Conservation (phyloP, 371 early-diverging fungal species). For the Rhizoclosmatium hyalinum region DNA sequence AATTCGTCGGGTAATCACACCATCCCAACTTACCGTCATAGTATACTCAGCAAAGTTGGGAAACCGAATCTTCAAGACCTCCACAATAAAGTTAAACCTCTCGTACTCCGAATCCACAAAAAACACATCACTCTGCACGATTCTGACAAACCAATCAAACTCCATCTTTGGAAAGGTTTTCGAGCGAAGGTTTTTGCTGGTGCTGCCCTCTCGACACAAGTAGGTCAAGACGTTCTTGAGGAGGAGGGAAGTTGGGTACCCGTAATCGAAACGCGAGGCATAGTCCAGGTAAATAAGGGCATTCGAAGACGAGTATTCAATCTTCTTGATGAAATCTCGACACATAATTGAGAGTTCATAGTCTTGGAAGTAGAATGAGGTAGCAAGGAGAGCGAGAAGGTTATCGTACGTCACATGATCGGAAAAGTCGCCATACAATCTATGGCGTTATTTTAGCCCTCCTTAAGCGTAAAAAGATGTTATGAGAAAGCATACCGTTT, state of each 20-base stretch:
- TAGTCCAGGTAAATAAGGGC: slow-evolving; percentile 64
- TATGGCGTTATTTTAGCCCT: not conserved
- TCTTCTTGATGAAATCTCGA: slow-evolving; percentile 58
- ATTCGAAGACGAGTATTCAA: slow-evolving; percentile 49
- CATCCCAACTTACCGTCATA: slow-evolving; percentile 6
- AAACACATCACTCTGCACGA: slow-evolving; percentile 70
- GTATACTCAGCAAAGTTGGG: slow-evolving; percentile 14
- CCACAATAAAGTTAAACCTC: slow-evolving; percentile 60
- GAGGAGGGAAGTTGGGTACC: slow-evolving; percentile 60
- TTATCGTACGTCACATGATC: slow-evolving; percentile 29
- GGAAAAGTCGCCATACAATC: slow-evolving; percentile 44
- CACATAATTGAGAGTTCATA: slow-evolving; percentile 55
- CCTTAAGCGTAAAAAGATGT: no score
- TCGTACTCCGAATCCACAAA: slow-evolving; percentile 70
- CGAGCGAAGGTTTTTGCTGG: slow-evolving; percentile 5
- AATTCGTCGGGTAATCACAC: not conserved
- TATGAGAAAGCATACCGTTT: slow-evolving; percentile 42
- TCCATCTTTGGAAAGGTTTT: slow-evolving; percentile 52
- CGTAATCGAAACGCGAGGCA: slow-evolving; percentile 61
- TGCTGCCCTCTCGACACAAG: slow-evolving; percentile 60
- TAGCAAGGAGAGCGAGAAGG: slow-evolving; percentile 47
- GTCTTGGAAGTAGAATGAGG: slow-evolving; percentile 67
- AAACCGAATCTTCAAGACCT: slow-evolving; percentile 43
- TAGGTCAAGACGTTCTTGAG: slow-evolving; percentile 62
- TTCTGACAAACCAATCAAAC: slow-evolving; percentile 60